These are phyloP conservation scores for Crithidia fasciculata DNA, from an alignment of 208 protist genomes.

Conservation along the genomic window DNA sequence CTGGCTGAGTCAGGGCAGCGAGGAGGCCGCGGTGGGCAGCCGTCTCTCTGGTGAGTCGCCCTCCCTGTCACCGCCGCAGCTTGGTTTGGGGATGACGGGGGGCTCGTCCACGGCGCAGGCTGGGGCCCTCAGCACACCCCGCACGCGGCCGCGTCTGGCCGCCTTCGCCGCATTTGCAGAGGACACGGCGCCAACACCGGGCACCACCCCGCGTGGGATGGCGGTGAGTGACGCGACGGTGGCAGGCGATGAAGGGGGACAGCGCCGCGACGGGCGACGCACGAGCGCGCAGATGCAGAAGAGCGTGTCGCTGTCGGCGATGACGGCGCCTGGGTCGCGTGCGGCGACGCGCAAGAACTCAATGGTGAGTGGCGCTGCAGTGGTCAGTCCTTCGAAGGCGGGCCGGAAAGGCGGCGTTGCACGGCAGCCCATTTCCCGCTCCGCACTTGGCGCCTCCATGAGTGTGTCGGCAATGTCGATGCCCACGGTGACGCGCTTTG, in stretches of 20 bases:
- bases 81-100: neutral
- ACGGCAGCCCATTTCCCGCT: slow-evolving; percentile 19
- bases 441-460: slow-evolving; percentile 21
- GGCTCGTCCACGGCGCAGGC: neutral
- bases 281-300: slow-evolving; percentile 3
- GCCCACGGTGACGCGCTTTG: neutral
- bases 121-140: slow-evolving; percentile 1
- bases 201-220: slow-evolving; percentile 15
- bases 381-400: neutral
- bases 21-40: slow-evolving; percentile 23
- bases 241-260: neutral
- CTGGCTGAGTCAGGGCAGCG: slow-evolving; percentile 22
- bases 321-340: slow-evolving; percentile 5
- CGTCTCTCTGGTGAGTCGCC: slow-evolving; percentile 29
- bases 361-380: neutral
- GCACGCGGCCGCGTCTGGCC: slow-evolving; percentile 19
- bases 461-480: slow-evolving; percentile 33
- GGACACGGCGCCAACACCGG: slow-evolving; percentile 14
- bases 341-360: slow-evolving; percentile 20
- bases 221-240: neutral
- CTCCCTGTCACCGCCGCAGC: slow-evolving; percentile 20
- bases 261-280: neutral
- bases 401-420: neutral
- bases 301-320: slow-evolving; percentile 13
- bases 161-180: slow-evolving; percentile 30